Percentiles rank a stretch among this genome's conserved stretches.
phyloP scores from a whole-genome alignment of 768 basidiomycete genomes.

The Tricholoma furcatifolium region DNA sequence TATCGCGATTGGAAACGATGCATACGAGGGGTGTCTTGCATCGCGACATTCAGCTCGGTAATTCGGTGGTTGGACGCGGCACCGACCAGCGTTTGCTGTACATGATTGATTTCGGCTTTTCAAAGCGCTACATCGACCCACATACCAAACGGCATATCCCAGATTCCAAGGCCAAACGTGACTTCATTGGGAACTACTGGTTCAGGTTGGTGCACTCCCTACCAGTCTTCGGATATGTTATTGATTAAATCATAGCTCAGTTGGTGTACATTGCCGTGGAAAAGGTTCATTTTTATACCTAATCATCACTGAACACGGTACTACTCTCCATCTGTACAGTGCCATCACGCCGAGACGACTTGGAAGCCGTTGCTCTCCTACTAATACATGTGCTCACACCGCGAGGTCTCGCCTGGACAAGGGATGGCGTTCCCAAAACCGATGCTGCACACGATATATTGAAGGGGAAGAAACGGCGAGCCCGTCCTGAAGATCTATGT shows the following conservation, averaged over 20 bases:
- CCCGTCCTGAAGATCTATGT: slow-evolving; percentile 66
- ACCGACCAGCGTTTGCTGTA: slow-evolving; percentile 63
- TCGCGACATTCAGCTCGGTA: slow-evolving; percentile 79
- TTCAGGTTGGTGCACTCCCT: slow-evolving; percentile 49
- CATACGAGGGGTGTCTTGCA: slow-evolving; percentile 72
- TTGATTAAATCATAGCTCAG: slow-evolving; percentile 39
- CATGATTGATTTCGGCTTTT: slow-evolving; percentile 88
- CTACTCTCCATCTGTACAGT: slow-evolving; percentile 38
- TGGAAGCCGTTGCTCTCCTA: slow-evolving; percentile 78
- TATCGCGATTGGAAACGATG: slow-evolving; percentile 72
- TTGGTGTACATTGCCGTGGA: slow-evolving; percentile 75
- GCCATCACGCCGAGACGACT: slow-evolving; percentile 75
- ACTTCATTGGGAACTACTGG: slow-evolving; percentile 86
- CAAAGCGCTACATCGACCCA: slow-evolving; percentile 73
- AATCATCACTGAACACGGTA: slow-evolving; percentile 2
- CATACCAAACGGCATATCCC: slow-evolving; percentile 66
- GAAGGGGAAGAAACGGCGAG: slow-evolving; percentile 61
- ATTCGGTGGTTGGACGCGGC: slow-evolving; percentile 62
- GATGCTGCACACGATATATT: slow-evolving; percentile 60
- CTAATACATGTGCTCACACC: slow-evolving; percentile 79
- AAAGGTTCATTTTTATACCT: slow-evolving; percentile 46
- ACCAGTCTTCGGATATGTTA: neutral
- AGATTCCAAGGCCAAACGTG: slow-evolving; percentile 62
- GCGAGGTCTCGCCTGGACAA: slow-evolving; percentile 73
- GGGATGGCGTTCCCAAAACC: slow-evolving; percentile 77